Conservation (phyloP, 805 yeast species). For the Metschnikowia henanensis region DNA sequence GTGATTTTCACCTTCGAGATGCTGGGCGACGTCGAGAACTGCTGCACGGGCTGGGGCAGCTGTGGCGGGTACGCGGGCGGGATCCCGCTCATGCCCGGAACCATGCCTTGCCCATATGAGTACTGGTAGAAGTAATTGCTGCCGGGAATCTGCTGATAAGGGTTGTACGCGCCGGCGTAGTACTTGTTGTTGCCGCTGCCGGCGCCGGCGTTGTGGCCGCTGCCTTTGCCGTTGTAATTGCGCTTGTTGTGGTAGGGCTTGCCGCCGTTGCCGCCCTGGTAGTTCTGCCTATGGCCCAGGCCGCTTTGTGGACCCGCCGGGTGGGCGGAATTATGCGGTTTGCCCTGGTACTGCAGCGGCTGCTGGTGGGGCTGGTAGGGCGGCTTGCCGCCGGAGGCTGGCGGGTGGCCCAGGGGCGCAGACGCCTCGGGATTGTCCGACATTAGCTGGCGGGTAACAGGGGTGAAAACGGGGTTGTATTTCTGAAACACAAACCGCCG, state of each 20-base stretch:
- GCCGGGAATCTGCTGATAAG: slow-evolving; percentile 16
- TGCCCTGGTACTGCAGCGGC: slow-evolving; percentile 10
- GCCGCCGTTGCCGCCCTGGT: slow-evolving; percentile 3
- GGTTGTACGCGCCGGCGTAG: slow-evolving; percentile 15
- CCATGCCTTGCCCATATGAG: slow-evolving; percentile 16
- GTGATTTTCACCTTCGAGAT: slow-evolving; percentile 37
- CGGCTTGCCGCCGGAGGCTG: neutral
- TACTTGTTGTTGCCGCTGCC: slow-evolving; percentile 16
- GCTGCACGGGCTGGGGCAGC: slow-evolving; percentile 19
- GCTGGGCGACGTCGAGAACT: slow-evolving; percentile 15
- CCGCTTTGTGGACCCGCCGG: slow-evolving; percentile 2
- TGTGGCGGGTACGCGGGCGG: slow-evolving; percentile 18
- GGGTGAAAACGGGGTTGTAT: neutral
- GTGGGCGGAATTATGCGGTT: neutral
- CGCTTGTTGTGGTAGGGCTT: slow-evolving; percentile 20
- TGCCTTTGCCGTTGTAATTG: slow-evolving; percentile 18
- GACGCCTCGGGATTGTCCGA: slow-evolving; percentile 13
- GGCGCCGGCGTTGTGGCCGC: slow-evolving; percentile 10
- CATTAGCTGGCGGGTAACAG: slow-evolving; percentile 1
- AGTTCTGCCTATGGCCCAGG: slow-evolving; percentile 12
- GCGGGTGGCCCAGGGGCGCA: slow-evolving; percentile 1
- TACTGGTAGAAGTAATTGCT: slow-evolving; percentile 14
- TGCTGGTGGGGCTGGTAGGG: slow-evolving; percentile 2
- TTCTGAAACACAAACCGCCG: neutral
- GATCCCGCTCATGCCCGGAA: slow-evolving; percentile 18